Base-by-base conservation (phyloP, 2,329 filamentous ascomycete species). In the Alternaria ethzedia region DNA sequence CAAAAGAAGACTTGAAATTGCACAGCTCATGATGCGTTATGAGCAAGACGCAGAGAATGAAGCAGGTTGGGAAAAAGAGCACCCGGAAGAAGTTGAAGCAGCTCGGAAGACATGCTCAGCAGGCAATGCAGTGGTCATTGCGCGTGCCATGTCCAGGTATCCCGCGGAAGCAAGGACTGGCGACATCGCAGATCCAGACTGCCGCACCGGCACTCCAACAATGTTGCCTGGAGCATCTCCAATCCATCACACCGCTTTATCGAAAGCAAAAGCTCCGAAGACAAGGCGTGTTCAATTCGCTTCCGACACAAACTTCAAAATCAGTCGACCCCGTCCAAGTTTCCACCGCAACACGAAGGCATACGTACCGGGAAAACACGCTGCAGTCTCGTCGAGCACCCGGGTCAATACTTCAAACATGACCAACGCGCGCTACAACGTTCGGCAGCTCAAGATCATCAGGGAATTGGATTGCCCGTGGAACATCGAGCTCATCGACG, bases 261-360 rank as follows among this genome's bases (percentile, higher is more conserved):
- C 36, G 15, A 41, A 41, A 11, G 8, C 36, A 10, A 17, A 17
- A 41, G 15, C n/a, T 41, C 9, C 36, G 5, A 41, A 17, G 36
- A 6, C 36, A 5, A 41, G 1, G 9, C n/a, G n/a, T 11, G 36
- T 41, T 5, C 36, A 41, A 41, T 41, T 41, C 1, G 36, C 15
- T 9, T 41, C 36, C 8, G 36, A 17, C 36, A 41, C 36, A 3
- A 41, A 11, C 4, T 41, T 41, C 36, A 3, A 41, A 41, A 41
- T 1, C 36, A 0, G 0, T 41, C 36, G 36, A 0, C 36, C 15
- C 4, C 36, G 32, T 36, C 0, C 0, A 36, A 36, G 0, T 36
- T 36, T 1, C 7, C 2, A 4, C 3, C 32, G 36, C 1, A 41
- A n/a, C 36, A 0, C 36, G n/a, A 41, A 41, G 9, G 36, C 2